Evolutionary conservation across 2,329 filamentous ascomycete species (phyloP).

Genomic region (Trichoderma harzianum): DNA sequence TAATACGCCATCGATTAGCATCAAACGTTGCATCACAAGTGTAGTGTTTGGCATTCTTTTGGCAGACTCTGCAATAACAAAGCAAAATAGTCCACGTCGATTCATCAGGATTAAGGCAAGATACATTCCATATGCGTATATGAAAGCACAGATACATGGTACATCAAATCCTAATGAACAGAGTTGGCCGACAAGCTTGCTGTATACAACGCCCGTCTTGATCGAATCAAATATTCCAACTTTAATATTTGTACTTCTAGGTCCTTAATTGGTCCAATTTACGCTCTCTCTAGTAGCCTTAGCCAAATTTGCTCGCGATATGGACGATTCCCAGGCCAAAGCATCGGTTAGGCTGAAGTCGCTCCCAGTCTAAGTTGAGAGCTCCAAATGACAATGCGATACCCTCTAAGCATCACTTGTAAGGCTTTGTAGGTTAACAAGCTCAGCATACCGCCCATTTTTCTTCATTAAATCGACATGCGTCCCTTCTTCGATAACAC

Average conservation of each 20-base stretch:
- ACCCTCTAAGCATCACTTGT: neutral
- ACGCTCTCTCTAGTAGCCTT: neutral
- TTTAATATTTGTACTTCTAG: neutral
- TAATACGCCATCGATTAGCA: neutral
- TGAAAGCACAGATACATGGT: too few species aligned
- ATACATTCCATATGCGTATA: too few species aligned
- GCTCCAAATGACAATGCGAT: neutral
- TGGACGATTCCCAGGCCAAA: neutral
- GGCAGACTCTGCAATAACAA: too few species aligned
- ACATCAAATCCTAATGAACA: too few species aligned
- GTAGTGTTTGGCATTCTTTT: too few species aligned
- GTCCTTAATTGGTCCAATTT: rapidly evolving
- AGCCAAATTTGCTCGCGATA: neutral
- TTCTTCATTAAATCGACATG: neutral
- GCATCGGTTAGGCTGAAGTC: neutral
- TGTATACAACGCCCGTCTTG: neutral
- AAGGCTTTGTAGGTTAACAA: neutral
- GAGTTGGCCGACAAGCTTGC: too few species aligned
- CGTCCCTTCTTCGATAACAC: neutral
- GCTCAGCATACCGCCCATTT: neutral
- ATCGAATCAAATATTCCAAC: neutral
- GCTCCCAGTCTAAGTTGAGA: neutral
- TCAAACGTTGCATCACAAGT: neutral
- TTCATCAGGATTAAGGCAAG: too few species aligned
- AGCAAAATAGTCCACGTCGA: too few species aligned